Evolutionary conservation across 352 stramenopile genomes (phyloP).

Genomic region (Saprolegnia parasitica): DNA sequence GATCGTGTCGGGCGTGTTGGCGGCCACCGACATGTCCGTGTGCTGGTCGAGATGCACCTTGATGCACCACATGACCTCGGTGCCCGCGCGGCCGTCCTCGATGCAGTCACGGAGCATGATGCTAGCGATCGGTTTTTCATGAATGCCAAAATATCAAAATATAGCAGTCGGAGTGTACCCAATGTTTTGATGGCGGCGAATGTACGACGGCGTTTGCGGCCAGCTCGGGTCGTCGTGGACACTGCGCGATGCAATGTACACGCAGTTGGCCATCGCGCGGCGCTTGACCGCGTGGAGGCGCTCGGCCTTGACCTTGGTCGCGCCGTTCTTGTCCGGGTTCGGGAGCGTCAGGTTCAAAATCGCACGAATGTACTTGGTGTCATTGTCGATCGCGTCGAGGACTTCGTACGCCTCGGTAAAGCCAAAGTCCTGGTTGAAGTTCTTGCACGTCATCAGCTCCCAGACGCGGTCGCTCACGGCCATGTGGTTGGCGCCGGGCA

Average conservation of each 20-base stretch:
- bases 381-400: constrained; percentile 64
- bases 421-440: constrained; percentile 78
- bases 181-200: constrained; percentile 74
- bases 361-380: constrained; percentile 78
- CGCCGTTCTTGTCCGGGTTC: constrained; percentile 55
- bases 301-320: constrained; percentile 81
- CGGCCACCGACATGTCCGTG: constrained; percentile 56
- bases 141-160: no score
- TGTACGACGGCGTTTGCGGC: constrained; percentile 53
- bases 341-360: constrained; percentile 80
- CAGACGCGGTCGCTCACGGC: constrained; percentile 54
- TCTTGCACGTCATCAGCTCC: constrained; percentile 58
- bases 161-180: constrained; percentile 23
- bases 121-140: no score
- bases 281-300: constrained; percentile 73
- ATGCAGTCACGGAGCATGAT: constrained; percentile 76
- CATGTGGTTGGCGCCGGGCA: constrained; percentile 74
- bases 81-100: constrained; percentile 61
- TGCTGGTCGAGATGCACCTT: constrained; percentile 80
- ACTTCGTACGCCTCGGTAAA: constrained; percentile 71
- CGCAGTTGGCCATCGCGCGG: constrained; percentile 63
- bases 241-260: constrained; percentile 58
- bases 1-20: constrained; percentile 83
- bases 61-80: constrained; percentile 75
- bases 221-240: constrained; percentile 69